phyloP scores from a whole-genome alignment of 257 asterid genomes.

The Gynochthodes officinalis region DNA sequence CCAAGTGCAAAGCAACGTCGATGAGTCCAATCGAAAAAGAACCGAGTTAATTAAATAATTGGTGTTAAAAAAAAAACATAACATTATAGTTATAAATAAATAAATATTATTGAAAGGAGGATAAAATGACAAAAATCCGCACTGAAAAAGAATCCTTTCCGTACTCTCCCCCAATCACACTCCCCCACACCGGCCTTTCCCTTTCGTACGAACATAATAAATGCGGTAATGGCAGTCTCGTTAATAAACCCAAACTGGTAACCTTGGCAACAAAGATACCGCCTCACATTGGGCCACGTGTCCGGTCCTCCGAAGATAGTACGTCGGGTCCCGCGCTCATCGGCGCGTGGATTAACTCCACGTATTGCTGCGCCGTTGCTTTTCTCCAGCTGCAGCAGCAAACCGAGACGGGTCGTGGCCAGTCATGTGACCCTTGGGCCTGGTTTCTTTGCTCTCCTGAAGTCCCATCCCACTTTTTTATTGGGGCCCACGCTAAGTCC shows the following conservation, averaged over 20 bases:
- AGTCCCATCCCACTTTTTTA: not conserved
- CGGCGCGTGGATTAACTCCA: not conserved
- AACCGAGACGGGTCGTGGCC: not conserved
- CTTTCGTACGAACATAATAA: too few relatives aligned
- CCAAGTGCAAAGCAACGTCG: too few relatives aligned
- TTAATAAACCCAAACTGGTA: not conserved
- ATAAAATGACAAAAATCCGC: not conserved
- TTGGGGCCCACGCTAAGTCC: not conserved
- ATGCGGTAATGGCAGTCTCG: not conserved
- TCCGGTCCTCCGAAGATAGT: too few relatives aligned
- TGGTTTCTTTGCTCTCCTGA: not conserved
- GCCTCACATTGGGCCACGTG: not conserved
- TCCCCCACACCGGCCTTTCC: too few relatives aligned
- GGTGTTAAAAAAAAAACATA: too few relatives aligned
- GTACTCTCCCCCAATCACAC: not conserved
- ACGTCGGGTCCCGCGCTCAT: fast-evolving
- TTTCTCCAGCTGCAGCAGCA: not conserved
- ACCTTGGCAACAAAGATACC: not conserved
- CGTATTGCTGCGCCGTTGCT: not conserved
- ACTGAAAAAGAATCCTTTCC: not conserved
- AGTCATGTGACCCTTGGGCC: constrained; percentile 5
- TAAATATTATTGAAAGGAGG: not conserved
- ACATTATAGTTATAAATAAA: too few relatives aligned
- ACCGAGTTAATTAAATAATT: too few relatives aligned
- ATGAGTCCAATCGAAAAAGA: too few relatives aligned